These are phyloP conservation scores for Scheffersomyces coipomensis DNA, from an alignment of 805 yeast genomes.

Conservation along the genomic window DNA sequence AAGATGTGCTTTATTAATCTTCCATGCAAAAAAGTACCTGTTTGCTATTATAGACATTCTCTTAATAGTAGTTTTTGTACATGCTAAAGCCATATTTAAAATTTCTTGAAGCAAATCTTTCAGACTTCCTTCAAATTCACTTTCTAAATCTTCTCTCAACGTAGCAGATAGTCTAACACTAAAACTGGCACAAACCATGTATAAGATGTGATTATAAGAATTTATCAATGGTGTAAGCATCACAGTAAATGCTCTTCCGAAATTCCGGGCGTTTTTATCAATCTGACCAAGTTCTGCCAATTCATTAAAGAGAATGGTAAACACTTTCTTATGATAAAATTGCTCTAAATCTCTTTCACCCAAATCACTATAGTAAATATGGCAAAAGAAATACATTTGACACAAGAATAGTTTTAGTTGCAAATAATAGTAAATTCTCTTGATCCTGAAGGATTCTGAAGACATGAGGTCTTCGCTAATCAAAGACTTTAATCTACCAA, in stretches of 20 bases:
- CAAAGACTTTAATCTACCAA: not conserved
- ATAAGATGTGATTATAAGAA: not conserved
- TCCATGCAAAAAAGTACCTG: conserved; percentile 3
- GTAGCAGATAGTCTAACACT: conserved; percentile 1
- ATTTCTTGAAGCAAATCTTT: not conserved
- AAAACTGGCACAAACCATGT: not conserved
- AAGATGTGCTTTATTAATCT: conserved; percentile 2
- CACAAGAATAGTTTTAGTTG: conserved; percentile 1
- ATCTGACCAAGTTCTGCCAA: not conserved
- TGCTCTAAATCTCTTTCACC: conserved; percentile 2
- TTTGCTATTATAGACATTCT: not conserved
- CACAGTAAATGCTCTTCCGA: conserved; percentile 2
- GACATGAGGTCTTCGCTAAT: not conserved
- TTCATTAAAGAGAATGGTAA: conserved; percentile 2
- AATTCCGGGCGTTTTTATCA: not conserved
- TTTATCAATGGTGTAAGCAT: not conserved
- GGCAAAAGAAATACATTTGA: conserved; percentile 1
- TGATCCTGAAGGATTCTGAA: conserved; percentile 1
- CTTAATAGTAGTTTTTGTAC: not conserved
- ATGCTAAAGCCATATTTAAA: not conserved
- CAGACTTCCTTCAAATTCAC: not conserved
- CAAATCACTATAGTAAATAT: conserved; percentile 1
- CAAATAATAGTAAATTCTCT: conserved; percentile 1
- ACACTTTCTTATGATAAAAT: conserved; percentile 3
- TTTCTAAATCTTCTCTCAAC: not conserved